These are phyloP conservation scores for Kluyveromyces dobzhanskii DNA, from an alignment of 805 yeast genomes.

Conservation along the genomic window DNA sequence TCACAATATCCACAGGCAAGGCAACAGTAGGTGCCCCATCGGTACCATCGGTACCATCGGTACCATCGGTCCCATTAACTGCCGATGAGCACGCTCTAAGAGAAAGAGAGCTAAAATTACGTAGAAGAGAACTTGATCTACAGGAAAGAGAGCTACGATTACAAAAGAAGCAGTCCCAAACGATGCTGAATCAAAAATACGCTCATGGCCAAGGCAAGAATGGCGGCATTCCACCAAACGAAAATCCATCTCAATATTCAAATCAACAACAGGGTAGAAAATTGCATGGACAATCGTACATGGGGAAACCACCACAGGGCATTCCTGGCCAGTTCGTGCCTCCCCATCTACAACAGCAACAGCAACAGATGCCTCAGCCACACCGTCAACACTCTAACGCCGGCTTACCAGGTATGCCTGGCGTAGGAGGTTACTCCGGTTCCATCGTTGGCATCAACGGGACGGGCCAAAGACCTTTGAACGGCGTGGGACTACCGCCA, in stretches of 20 bases:
- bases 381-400: background rate
- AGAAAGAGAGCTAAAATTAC: slow-evolving; percentile 27
- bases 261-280: background rate
- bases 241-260: background rate
- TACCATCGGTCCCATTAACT: background rate
- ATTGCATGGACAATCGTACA: background rate
- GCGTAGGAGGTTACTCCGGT: background rate
- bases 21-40: background rate
- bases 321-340: slow-evolving; percentile 1
- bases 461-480: background rate
- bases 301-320: background rate
- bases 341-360: background rate
- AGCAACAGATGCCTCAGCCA: background rate
- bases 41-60: background rate
- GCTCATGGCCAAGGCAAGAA: background rate
- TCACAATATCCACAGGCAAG: slow-evolving; percentile 6
- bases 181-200: slow-evolving; percentile 4
- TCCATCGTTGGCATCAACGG: background rate
- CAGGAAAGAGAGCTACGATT: slow-evolving; percentile 29
- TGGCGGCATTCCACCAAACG: background rate
- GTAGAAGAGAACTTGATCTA: slow-evolving; percentile 27
- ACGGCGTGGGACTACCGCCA: slow-evolving; percentile 1
- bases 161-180: slow-evolving; percentile 19
- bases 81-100: slow-evolving; percentile 14
- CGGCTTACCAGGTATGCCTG: background rate